phyloP scores from a whole-genome alignment of 2,329 filamentous ascomycete genomes.

The Epichloe aotearoae region DNA sequence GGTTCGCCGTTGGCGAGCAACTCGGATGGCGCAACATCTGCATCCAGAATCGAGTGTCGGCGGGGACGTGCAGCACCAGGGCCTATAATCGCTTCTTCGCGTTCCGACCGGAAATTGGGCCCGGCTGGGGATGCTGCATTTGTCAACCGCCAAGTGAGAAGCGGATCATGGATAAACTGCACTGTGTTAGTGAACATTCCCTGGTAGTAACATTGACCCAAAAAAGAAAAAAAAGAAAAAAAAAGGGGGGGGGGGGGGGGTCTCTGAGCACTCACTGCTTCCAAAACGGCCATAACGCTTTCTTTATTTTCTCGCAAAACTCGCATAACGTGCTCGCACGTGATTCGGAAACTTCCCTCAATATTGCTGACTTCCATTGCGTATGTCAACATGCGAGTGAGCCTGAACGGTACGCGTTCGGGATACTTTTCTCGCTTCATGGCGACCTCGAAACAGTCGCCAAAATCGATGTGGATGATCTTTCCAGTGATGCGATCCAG shows the following conservation, averaged over 20 bases:
- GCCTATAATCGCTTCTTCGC: constrained; percentile 38
- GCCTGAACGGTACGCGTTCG: constrained; percentile 89
- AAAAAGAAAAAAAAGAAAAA: neutral
- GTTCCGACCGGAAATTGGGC: constrained; percentile 52
- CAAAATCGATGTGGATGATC: constrained; percentile 98
- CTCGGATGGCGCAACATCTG: constrained; percentile 44
- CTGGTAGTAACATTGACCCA: neutral
- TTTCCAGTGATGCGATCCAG: constrained; percentile 91
- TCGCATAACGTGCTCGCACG: constrained; percentile 96
- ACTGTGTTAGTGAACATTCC: neutral
- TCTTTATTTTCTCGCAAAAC: constrained; percentile 95
- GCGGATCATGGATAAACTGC: constrained; percentile 97
- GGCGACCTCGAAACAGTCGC: constrained; percentile 97
- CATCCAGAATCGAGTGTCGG: constrained; percentile 57
- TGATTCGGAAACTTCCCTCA: constrained; percentile 95
- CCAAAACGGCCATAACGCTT: constrained; percentile 92
- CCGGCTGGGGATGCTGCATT: constrained; percentile 49
- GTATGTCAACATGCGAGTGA: constrained; percentile 97
- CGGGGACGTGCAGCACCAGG: constrained; percentile 39
- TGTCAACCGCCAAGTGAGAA: constrained; percentile 89
- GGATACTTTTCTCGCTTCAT: constrained; percentile 99
- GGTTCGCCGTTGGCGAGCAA: constrained; percentile 35
- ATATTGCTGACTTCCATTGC: constrained; percentile 99
- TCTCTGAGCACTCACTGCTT: constrained; percentile 60
- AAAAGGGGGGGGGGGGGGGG: too few relatives aligned